These are phyloP conservation scores for Mycosarcoma maydis DNA, from an alignment of 1,284 basidiomycete genomes.

Conservation along the genomic window DNA sequence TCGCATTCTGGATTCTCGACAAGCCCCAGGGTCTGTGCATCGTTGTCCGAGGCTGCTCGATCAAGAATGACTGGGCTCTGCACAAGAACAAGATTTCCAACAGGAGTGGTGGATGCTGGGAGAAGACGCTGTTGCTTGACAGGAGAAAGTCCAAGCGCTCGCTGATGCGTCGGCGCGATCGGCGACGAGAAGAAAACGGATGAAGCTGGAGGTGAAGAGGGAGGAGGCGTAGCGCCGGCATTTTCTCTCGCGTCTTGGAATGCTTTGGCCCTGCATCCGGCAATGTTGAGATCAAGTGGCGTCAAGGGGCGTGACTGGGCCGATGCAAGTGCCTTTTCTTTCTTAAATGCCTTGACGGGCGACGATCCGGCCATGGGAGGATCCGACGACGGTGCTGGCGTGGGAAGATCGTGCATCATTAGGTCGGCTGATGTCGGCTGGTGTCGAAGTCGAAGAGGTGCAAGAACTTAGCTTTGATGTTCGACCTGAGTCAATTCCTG, in stretches of 20 bases:
- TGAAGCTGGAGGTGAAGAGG: conserved; percentile 39
- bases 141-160: conserved; percentile 29
- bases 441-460: neutral
- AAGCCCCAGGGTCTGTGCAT: conserved; percentile 20
- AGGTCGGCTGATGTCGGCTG: neutral
- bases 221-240: conserved; percentile 40
- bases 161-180: conserved; percentile 10
- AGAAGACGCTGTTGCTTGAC: conserved; percentile 36
- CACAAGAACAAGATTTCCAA: conserved; percentile 13
- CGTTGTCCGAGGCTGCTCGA: neutral
- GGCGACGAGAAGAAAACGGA: conserved; percentile 36
- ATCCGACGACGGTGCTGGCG: conserved; percentile 50
- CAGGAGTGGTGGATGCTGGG: conserved; percentile 6
- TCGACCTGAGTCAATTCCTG: too few species aligned
- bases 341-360: conserved; percentile 20
- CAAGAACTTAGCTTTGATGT: too few species aligned
- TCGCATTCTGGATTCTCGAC: conserved; percentile 33
- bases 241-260: conserved; percentile 27
- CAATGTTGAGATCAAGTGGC: conserved; percentile 36
- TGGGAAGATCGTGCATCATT: conserved; percentile 51
- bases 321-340: conserved; percentile 11
- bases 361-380: conserved; percentile 45
- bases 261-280: conserved; percentile 23
- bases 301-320: conserved; percentile 33
- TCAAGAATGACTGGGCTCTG: conserved; percentile 9